Evolutionary conservation across 2,329 filamentous ascomycete species (phyloP).

Genomic region (Ceratocystis eucalypticola): DNA sequence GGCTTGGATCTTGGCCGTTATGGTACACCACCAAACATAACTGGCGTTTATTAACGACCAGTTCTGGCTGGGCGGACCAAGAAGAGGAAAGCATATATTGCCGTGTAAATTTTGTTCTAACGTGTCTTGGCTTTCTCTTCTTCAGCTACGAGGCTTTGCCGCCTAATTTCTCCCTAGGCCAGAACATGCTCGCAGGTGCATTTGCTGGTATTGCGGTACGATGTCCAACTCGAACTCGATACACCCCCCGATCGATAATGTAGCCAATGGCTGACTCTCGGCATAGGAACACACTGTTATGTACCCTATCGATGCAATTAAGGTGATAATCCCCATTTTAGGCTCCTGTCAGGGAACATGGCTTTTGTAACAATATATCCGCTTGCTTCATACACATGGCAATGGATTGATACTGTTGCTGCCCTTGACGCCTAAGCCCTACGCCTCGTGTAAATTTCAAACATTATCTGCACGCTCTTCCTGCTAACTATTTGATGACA

Average conservation of each 20-base stretch:
- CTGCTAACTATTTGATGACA: slow-evolving; percentile 28
- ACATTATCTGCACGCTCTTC: not conserved
- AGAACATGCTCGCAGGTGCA: slow-evolving; percentile 92
- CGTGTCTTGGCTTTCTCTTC: not conserved
- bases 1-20: not conserved
- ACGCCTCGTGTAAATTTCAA: not conserved
- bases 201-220: slow-evolving; percentile 91
- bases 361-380: no score
- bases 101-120: not conserved
- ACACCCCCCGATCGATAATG: slow-evolving; percentile 11
- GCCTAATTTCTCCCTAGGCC: slow-evolving; percentile 81
- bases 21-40: not conserved
- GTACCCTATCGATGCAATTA: slow-evolving; percentile 96
- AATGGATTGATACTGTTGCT: not conserved
- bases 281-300: slow-evolving; percentile 89
- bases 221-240: slow-evolving; percentile 11
- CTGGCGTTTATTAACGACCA: not conserved
- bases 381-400: no score
- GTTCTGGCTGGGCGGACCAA: not conserved
- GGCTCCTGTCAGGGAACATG: no score
- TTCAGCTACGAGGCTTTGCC: slow-evolving; percentile 82
- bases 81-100: not conserved
- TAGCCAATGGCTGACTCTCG: not conserved
- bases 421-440: not conserved
- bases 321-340: slow-evolving; percentile 43